These are phyloP conservation scores for Taiozyma sp. DNA, from an alignment of 1,139 yeast genomes.

Conservation along the genomic window DNA sequence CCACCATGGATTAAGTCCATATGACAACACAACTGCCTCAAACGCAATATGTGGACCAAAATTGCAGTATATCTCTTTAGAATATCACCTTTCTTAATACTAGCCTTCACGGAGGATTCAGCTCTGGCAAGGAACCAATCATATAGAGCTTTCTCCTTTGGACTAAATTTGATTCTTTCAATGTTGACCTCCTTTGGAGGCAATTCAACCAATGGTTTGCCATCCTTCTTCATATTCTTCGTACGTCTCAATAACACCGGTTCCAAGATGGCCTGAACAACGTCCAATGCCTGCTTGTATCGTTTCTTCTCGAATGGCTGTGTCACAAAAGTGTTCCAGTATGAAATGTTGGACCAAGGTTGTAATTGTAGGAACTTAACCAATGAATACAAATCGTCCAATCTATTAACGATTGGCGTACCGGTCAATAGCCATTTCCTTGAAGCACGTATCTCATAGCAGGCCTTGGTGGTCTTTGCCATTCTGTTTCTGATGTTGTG, in stretches of 20 bases:
- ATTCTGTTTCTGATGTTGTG: conserved; percentile 81
- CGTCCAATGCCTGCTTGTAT: conserved; percentile 67
- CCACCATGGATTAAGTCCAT: conserved; percentile 29
- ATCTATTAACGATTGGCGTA: conserved; percentile 84
- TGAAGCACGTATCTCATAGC: conserved; percentile 56
- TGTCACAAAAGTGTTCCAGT: conserved; percentile 88
- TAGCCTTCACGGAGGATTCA: conserved; percentile 56
- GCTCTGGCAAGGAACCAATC: conserved; percentile 68
- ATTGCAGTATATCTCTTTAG: conserved; percentile 73
- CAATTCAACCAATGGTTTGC: conserved; percentile 66
- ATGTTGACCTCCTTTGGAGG: conserved; percentile 74
- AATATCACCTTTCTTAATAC: conserved; percentile 61
- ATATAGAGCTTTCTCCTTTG: conserved; percentile 62
- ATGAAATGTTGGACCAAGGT: conserved; percentile 85
- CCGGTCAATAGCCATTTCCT: conserved; percentile 90
- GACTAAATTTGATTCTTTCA: conserved; percentile 61
- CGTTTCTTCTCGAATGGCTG: conserved; percentile 75
- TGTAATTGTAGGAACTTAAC: conserved; percentile 70
- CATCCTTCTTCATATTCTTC: conserved; percentile 78
- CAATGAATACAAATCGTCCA: conserved; percentile 81
- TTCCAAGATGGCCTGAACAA: conserved; percentile 77
- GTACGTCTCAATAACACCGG: conserved; percentile 85
- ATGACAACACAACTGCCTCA: conserved; percentile 90
- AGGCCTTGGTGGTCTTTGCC: conserved; percentile 78
- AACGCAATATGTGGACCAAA: conserved; percentile 72